Conservation (phyloP, 2,329 filamentous ascomycete species). For the Neofusicoccum kwambonambiense region DNA sequence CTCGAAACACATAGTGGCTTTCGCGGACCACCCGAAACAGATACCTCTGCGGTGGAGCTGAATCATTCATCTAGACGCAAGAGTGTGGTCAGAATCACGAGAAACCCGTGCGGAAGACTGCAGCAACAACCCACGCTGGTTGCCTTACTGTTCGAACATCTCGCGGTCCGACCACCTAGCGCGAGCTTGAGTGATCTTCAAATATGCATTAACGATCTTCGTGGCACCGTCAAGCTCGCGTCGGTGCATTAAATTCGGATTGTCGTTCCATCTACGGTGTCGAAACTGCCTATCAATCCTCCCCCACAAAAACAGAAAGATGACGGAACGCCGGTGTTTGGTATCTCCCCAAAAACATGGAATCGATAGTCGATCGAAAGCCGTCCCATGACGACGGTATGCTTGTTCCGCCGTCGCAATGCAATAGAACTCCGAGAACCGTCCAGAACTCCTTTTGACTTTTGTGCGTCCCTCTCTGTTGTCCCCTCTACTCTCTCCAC, state of each 20-base stretch:
- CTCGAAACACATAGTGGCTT: neutral
- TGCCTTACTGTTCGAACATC: neutral
- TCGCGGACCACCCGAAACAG: neutral
- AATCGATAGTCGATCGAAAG: neutral
- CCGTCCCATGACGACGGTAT: neutral
- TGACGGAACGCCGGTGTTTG: neutral
- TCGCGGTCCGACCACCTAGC: neutral
- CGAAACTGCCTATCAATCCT: neutral
- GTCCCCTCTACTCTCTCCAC: slow-evolving; percentile 40
- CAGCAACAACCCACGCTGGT: neutral
- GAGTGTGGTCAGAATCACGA: neutral
- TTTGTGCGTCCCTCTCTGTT: neutral
- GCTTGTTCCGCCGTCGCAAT: slow-evolving; percentile 8
- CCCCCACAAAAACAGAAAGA: neutral
- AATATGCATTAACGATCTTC: slow-evolving; percentile 8
- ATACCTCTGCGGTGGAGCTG: neutral
- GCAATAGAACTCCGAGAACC: neutral
- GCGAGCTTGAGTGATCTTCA: neutral
- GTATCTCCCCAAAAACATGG: neutral
- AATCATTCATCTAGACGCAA: neutral
- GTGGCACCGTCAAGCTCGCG: neutral
- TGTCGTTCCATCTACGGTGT: neutral
- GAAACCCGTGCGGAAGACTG: neutral
- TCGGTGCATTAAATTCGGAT: slow-evolving; percentile 7
- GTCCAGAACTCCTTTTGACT: neutral